Evolutionary conservation across 1,139 yeast species (phyloP).

Genomic region (Geotrichum siamense): DNA sequence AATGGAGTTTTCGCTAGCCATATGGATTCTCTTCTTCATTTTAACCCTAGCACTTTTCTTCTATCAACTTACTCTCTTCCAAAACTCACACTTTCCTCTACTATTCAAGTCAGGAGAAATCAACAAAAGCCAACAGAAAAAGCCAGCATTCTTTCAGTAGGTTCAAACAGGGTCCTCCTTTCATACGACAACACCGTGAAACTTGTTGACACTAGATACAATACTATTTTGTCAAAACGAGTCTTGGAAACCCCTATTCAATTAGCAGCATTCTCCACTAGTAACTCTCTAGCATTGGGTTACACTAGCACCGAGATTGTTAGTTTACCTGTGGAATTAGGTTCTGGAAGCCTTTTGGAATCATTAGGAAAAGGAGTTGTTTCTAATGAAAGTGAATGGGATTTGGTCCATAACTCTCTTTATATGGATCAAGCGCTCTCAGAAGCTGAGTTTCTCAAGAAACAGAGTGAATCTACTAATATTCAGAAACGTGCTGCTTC

Average conservation of each 20-base stretch:
- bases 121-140: slow-evolving; percentile 7
- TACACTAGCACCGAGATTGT: slow-evolving; percentile 27
- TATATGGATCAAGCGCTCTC: slow-evolving; percentile 9
- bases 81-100: slow-evolving; percentile 9
- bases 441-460: slow-evolving; percentile 4
- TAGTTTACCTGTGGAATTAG: slow-evolving; percentile 51
- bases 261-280: slow-evolving; percentile 22
- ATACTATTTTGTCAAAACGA: slow-evolving; percentile 36
- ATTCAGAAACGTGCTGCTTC: slow-evolving; percentile 2
- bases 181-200: slow-evolving; percentile 19
- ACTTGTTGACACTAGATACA: slow-evolving; percentile 40
- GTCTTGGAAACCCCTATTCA: slow-evolving; percentile 23
- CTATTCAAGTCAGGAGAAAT: slow-evolving; percentile 15
- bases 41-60: slow-evolving; percentile 13
- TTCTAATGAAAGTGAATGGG: slow-evolving; percentile 14
- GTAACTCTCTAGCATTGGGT: slow-evolving; percentile 21
- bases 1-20: slow-evolving; percentile 15
- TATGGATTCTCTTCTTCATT: slow-evolving; percentile 15
- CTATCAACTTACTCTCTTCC: slow-evolving; percentile 15
- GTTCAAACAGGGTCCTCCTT: slow-evolving; percentile 16
- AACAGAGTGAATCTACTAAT: slow-evolving; percentile 6
- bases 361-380: slow-evolving; percentile 60
- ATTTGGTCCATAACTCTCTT: slow-evolving; percentile 11
- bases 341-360: slow-evolving; percentile 63
- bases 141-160: slow-evolving; percentile 11